Evolutionary conservation across 1,139 yeast genomes (phyloP), one percentile per base, ranked within the genome.

Genomic region (Geotrichum citri-aurantii): DNA sequence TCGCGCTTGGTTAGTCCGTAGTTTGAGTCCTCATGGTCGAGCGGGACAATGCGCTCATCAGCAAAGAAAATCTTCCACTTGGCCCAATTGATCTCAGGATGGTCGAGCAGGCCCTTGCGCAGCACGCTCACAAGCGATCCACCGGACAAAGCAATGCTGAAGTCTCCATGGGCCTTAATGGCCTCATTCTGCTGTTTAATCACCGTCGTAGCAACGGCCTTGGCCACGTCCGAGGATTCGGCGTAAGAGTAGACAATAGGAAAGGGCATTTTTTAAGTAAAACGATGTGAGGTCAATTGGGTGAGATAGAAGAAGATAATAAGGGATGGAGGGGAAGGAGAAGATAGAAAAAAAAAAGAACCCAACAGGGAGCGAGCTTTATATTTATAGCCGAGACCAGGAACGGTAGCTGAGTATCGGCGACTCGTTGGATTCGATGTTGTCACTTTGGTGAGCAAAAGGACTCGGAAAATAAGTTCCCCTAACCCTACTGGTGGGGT

Each of bases 191-290:
- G 98, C 14, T 92, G 87, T 48, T 85, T 79, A 52, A 91, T 82
- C 58, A 92, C 84, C 70, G 89, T 91, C 69, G 89, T 93, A 1
- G 96, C 97, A 49, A 92, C 93, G 14, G 97, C 96, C 61, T 86
- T 53, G 48, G 71, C 69, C 7, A 69, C 68, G 24, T 64, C 62
- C 17, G 63, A 54, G 10, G 68, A 64, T 24, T 68, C 66, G 24
- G 64, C 62, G 56, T 66, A 68, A 7, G 70, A 63, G 42, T 52
- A 52, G 19, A 69, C 64, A 48, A 53, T 59, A 47, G 66, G 67
- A 27, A 58, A 21, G 21, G 68, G 66, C 68, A 65, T 66, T n/a
- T 2, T 37, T 37, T 37, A 14, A 21, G 31, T 8, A 17, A 14
- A 3, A 31, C 2, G 26, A 17, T 19, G 10, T 21, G 21, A 31